A percentile compares a stretch with the other conserved stretches of the same genome.
phyloP scores from a whole-genome alignment of 768 basidiomycete species.

The Wakefieldia striispora region DNA sequence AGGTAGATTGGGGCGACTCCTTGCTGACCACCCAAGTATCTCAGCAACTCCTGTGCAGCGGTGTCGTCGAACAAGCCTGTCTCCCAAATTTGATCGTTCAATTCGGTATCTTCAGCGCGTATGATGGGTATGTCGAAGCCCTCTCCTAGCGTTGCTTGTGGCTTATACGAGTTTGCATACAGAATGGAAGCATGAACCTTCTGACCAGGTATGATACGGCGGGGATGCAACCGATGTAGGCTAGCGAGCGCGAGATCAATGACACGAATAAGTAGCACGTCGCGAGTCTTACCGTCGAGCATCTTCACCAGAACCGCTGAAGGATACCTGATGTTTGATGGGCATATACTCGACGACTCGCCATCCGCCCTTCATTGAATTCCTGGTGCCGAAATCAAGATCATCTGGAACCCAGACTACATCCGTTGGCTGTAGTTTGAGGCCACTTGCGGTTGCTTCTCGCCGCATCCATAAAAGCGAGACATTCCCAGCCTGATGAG shows the following conservation, averaged over 20 bases:
- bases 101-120: neutral
- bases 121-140: constrained; percentile 22
- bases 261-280: neutral
- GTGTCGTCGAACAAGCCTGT: constrained; percentile 17
- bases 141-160: constrained; percentile 16
- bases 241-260: constrained; percentile 6
- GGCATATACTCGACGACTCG: constrained; percentile 18
- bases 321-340: constrained; percentile 25
- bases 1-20: constrained; percentile 13
- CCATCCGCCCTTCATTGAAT: constrained; percentile 22
- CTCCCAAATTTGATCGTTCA: constrained; percentile 17
- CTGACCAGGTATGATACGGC: constrained; percentile 27
- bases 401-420: constrained; percentile 27
- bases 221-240: constrained; percentile 15
- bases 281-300: constrained; percentile 12
- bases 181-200: constrained; percentile 27
- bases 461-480: constrained; percentile 35
- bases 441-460: constrained; percentile 27
- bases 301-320: constrained; percentile 18
- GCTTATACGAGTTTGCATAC: constrained; percentile 19
- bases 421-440: constrained; percentile 25
- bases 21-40: constrained; percentile 6
- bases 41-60: constrained; percentile 10
- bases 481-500: constrained; percentile 21
- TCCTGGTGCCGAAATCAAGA: constrained; percentile 18